These are phyloP conservation scores for Lumnitzera littorea DNA, from an alignment of 345 rosid species.

Conservation along the genomic window DNA sequence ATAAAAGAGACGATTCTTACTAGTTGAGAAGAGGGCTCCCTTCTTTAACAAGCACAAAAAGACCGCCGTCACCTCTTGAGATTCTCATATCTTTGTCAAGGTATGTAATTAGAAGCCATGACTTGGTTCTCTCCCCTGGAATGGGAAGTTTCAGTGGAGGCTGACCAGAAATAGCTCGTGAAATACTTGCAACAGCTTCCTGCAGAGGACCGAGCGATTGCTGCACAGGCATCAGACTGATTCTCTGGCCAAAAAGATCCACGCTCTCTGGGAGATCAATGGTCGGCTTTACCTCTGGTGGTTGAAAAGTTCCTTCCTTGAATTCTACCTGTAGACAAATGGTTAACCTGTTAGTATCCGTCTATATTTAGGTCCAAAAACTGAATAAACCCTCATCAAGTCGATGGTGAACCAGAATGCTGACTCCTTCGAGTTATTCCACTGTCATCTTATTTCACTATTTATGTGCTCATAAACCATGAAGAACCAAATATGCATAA, in stretches of 20 bases:
- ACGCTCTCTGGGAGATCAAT: conserved; percentile 64
- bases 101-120: conserved; percentile 88
- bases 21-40: conserved; percentile 78
- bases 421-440: too few species aligned
- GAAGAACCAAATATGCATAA: too few species aligned
- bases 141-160: conserved; percentile 76
- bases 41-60: conserved; percentile 80
- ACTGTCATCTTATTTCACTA: too few species aligned
- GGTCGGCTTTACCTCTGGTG: conserved; percentile 77
- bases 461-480: too few species aligned
- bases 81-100: conserved; percentile 84
- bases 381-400: background rate
- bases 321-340: conserved; percentile 60
- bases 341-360: background rate
- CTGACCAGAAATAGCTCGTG: conserved; percentile 71
- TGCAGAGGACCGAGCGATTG: conserved; percentile 73
- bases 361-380: too few species aligned
- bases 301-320: conserved; percentile 72
- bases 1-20: conserved; percentile 18
- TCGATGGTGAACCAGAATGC: too few species aligned
- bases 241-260: conserved; percentile 64
- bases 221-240: conserved; percentile 57
- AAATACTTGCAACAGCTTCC: conserved; percentile 59
- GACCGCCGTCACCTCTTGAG: conserved; percentile 95
- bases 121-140: conserved; percentile 55